Evolutionary conservation across 2,329 filamentous ascomycete genomes (phyloP).

Genomic region (Falciphora oryzae): DNA sequence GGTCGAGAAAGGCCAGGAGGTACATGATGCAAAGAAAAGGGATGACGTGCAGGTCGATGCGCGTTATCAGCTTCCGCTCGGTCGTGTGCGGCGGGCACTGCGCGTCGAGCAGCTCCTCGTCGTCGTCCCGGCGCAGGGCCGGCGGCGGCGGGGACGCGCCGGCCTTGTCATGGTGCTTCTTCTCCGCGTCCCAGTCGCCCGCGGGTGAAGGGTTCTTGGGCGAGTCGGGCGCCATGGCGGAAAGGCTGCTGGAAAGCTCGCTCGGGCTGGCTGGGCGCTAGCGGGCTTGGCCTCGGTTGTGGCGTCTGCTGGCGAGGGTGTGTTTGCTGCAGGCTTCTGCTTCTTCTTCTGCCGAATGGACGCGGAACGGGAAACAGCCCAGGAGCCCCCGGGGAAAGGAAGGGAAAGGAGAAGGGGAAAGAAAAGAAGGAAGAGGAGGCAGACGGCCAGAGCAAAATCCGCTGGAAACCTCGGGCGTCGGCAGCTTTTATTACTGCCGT

Average conservation of each 20-base stretch:
- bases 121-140: conserved; percentile 17
- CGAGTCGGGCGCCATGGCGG: background rate
- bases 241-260: too few relatives aligned
- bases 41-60: conserved; percentile 66
- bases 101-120: conserved; percentile 26
- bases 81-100: conserved; percentile 49
- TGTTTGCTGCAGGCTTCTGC: too few relatives aligned
- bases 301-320: too few relatives aligned
- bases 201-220: too few relatives aligned
- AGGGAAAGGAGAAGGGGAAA: too few relatives aligned
- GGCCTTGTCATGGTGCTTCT: background rate
- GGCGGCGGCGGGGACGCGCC: conserved; percentile 9
- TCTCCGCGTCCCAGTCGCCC: background rate
- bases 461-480: too few relatives aligned
- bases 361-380: too few relatives aligned
- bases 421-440: too few relatives aligned
- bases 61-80: conserved; percentile 59
- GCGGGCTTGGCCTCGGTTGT: background rate
- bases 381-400: too few relatives aligned
- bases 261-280: background rate
- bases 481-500: background rate
- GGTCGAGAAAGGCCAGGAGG: conserved; percentile 62
- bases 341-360: too few relatives aligned
- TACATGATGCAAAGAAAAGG: conserved; percentile 71
- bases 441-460: background rate